Evolutionary conservation across 352 stramenopile genomes (phyloP), one percentile per base, ranked within the genome.

Genomic region (Phytopythium sindhum): DNA sequence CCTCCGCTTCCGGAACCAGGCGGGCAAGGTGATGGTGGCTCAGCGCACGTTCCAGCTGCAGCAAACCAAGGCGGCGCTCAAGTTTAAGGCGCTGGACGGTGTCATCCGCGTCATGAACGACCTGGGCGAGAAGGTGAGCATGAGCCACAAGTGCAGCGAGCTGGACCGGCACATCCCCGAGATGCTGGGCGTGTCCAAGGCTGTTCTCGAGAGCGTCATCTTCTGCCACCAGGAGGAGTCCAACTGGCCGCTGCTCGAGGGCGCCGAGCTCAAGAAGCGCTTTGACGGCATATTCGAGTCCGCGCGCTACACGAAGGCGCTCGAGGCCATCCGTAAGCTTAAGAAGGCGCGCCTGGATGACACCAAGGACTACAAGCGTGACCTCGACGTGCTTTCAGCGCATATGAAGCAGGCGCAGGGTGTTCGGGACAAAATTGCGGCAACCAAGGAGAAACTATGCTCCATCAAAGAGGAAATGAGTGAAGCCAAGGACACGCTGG

Each of bases 251-350:
- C 67, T 98, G 50, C 77, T 86, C 59, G 97, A 99, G 76, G 95
- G 97, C 19, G 89, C 91, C 0, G 95, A 98, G 58, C 76, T 99
- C 7, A 99, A 99, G 81, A 99, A 99, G 72, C 84, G 96, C 33
- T 99, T 99, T 69, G 98, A 99, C 76, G 97, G 99, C 66, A 99
- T 99, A 57, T 99, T 99, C 66, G 98, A 99, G 78, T 98, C 95
- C 9, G 97, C 97, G 1, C 75, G 96, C 23, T 99, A 99, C 74
- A 98, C 96, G 10, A 99, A 99, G 68, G 97, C 98, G 0, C 78
- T 99, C 21, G 97, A 99, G 33, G 93, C 90, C 0, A 98, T 99
- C 64, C 81, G 90, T 24, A 98, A 98, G 60, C 74, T 95, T 28
- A 96, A 96, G 56, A 98, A 98, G 64, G 90, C 91, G n/a, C 57